Conservation (phyloP, 441 rosid genomes). For the Populus tomentosa region DNA sequence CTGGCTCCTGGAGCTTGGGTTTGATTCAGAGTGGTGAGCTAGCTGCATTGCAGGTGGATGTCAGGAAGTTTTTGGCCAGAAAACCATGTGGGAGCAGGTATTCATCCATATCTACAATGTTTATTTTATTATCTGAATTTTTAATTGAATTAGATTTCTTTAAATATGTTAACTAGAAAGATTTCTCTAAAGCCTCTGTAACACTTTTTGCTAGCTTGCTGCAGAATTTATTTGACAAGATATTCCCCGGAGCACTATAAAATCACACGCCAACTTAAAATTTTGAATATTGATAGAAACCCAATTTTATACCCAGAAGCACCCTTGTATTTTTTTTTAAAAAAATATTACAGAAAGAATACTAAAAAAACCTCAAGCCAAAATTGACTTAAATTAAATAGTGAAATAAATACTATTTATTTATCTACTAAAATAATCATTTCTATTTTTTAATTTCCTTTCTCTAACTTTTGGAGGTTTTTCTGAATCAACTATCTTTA, state of each 20-base stretch:
- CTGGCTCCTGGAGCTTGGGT: slow-evolving; percentile 89
- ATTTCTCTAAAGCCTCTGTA: not conserved
- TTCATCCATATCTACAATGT: slow-evolving; percentile 13
- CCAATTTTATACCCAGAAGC: no score
- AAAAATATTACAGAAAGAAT: no score
- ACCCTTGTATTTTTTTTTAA: no score
- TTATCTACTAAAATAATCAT: not conserved
- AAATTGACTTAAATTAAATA: no score
- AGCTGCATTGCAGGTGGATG: slow-evolving; percentile 93
- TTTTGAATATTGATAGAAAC: no score
- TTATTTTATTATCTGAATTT: slow-evolving; percentile 2
- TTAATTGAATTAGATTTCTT: not conserved
- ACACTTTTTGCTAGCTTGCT: not conserved
- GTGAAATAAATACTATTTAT: no score
- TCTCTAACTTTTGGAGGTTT: not conserved
- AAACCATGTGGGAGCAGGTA: slow-evolving; percentile 99
- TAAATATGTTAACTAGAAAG: not conserved
- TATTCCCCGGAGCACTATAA: not conserved
- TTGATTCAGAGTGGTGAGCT: slow-evolving; percentile 86
- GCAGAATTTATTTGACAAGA: not conserved
- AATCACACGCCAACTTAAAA: not conserved
- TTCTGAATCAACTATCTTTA: not conserved
- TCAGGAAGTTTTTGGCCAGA: slow-evolving; percentile 86
- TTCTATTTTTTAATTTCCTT: not conserved
- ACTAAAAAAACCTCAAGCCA: no score